phyloP scores from a whole-genome alignment of 2,329 filamentous ascomycete genomes.

The Fusarium sp. region DNA sequence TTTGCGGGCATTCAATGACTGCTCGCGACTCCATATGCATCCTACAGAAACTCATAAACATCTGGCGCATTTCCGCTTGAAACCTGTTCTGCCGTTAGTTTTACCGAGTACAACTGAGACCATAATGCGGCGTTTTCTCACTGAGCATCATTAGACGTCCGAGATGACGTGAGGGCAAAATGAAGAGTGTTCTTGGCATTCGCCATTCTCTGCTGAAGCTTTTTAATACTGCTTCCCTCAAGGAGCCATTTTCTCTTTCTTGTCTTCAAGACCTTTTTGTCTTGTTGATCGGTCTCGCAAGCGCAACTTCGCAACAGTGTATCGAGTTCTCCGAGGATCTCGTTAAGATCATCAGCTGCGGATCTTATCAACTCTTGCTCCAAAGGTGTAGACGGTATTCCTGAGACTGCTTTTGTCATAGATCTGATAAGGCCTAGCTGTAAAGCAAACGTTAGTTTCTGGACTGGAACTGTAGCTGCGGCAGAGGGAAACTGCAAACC shows the following conservation, averaged over 20 bases:
- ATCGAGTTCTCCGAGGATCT: constrained; percentile 5
- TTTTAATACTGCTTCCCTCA: constrained; percentile 13
- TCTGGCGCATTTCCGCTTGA: constrained; percentile 2
- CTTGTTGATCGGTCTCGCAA: neutral
- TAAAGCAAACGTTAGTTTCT: neutral
- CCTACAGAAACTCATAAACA: neutral
- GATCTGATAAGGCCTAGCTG: constrained; percentile 14
- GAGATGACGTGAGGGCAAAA: constrained; percentile 12
- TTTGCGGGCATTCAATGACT: accelerated
- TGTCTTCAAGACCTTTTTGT: neutral
- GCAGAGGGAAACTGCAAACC: neutral
- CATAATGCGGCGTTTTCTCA: neutral
- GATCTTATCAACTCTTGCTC: neutral
- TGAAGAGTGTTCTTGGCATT: constrained; percentile 13
- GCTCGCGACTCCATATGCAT: neutral
- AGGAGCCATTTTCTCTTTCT: constrained; percentile 28
- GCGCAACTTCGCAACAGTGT: constrained; percentile 8
- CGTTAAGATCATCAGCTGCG: neutral
- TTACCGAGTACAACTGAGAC: accelerated
- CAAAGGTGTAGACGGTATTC: neutral
- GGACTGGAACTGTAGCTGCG: too few relatives aligned
- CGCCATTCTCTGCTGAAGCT: constrained; percentile 14
- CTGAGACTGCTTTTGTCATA: constrained; percentile 3
- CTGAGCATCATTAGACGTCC: neutral
- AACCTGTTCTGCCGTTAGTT: constrained; percentile 6